Conservation (phyloP, 208 protist species). For the Trypanosoma cruzi region DNA sequence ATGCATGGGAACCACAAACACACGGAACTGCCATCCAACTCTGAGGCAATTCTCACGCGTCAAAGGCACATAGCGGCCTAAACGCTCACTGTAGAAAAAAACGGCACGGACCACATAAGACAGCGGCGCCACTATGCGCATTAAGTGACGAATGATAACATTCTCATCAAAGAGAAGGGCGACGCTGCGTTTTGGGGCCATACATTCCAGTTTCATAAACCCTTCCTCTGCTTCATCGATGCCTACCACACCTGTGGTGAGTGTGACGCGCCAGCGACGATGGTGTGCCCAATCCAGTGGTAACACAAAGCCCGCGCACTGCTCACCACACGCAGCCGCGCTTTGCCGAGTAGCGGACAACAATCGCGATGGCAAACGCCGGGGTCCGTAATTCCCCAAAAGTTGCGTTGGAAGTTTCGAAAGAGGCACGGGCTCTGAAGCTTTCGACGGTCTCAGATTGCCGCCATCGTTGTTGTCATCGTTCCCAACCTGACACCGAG, state of each 20-base stretch:
- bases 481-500: background rate
- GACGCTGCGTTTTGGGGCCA: background rate
- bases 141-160: slow-evolving; percentile 4
- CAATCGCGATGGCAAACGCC: background rate
- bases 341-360: background rate
- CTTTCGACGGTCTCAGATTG: no score
- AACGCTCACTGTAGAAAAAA: slow-evolving; percentile 57
- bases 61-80: slow-evolving; percentile 44
- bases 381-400: background rate
- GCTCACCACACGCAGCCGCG: background rate
- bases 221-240: slow-evolving; percentile 3
- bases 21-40: slow-evolving; percentile 20
- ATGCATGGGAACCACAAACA: slow-evolving; percentile 11
- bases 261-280: background rate
- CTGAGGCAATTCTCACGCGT: slow-evolving; percentile 37
- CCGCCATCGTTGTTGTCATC: background rate
- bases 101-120: slow-evolving; percentile 32
- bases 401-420: no score
- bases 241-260: slow-evolving; percentile 2
- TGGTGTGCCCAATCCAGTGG: background rate
- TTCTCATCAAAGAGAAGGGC: background rate
- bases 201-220: slow-evolving; percentile 7
- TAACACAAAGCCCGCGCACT: no score
- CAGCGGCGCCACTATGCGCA: slow-evolving; percentile 2
- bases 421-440: background rate